These are phyloP conservation scores for Globisporangium iwayamae DNA, from an alignment of 352 stramenopile species.

Conservation along the genomic window DNA sequence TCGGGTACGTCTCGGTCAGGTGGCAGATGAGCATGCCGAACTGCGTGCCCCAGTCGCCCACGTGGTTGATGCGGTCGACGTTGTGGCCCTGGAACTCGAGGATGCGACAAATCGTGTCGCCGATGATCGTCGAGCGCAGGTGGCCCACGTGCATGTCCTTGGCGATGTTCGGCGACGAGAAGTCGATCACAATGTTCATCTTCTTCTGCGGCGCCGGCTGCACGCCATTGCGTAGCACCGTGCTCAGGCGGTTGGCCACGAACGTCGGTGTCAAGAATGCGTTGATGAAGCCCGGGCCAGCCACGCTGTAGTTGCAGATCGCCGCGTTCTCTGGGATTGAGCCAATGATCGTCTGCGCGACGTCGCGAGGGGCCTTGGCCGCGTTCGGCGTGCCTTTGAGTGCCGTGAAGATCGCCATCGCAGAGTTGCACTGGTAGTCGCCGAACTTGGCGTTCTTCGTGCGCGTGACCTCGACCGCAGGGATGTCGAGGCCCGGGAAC, in stretches of 20 bases:
- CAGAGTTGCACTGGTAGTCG: constrained; percentile 99
- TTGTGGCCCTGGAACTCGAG: constrained; percentile 85
- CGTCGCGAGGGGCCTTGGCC: constrained; percentile 70
- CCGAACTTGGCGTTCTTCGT: constrained; percentile 86
- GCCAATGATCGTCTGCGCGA: constrained; percentile 89
- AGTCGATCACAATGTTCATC: constrained; percentile 76
- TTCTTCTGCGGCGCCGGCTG: constrained; percentile 79
- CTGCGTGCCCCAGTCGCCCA: constrained; percentile 90
- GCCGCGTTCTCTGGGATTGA: constrained; percentile 78
- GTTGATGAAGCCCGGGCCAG: constrained; percentile 98
- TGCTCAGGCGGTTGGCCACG: constrained; percentile 61
- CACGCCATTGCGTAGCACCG: constrained; percentile 73
- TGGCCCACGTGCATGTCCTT: constrained; percentile 90
- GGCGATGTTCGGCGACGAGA: constrained; percentile 85
- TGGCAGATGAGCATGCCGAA: constrained; percentile 99
- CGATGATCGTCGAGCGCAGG: constrained; percentile 90
- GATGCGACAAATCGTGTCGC: constrained; percentile 82
- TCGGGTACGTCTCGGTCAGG: constrained; percentile 96
- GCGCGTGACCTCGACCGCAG: constrained; percentile 62
- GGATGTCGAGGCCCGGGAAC: constrained; percentile 54
- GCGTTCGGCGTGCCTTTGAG: constrained; percentile 90
- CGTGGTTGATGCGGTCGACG: constrained; percentile 83
- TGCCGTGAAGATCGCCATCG: constrained; percentile 95
- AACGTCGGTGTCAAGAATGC: constrained; percentile 89
- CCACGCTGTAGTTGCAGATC: constrained; percentile 90